Evolutionary conservation across 1,284 basidiomycete species (phyloP).

Genomic region (Cystobasidiaceae sp.): DNA sequence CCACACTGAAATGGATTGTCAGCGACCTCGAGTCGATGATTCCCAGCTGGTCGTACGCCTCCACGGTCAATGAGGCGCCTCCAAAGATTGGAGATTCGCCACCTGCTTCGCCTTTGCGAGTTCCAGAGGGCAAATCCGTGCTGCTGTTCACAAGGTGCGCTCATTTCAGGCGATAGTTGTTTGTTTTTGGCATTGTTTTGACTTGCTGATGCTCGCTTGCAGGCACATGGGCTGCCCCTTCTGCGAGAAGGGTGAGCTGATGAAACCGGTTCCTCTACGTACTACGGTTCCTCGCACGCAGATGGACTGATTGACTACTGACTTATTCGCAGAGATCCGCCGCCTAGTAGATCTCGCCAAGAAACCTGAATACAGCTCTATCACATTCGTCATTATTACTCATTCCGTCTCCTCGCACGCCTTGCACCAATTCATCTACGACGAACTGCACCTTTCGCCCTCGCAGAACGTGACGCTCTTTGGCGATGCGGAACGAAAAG

Average conservation of each 20-base stretch:
- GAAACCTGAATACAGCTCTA: background rate
- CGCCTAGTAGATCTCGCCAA: conserved; percentile 9
- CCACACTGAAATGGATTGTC: conserved; percentile 24
- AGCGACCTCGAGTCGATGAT: conserved; percentile 23
- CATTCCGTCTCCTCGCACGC: conserved; percentile 19
- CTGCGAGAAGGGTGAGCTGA: conserved; percentile 25
- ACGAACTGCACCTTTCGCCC: conserved; percentile 4
- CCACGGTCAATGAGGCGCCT: background rate
- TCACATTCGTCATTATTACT: conserved; percentile 28
- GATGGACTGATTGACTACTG: too few relatives aligned
- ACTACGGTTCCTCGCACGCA: too few relatives aligned
- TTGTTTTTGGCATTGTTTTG: too few relatives aligned
- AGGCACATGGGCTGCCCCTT: conserved; percentile 19
- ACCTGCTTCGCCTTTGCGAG: conserved; percentile 21
- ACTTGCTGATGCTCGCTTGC: background rate
- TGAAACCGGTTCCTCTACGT: too few relatives aligned
- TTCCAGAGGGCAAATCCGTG: conserved; percentile 13
- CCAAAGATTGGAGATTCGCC: conserved; percentile 13
- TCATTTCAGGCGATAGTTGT: background rate
- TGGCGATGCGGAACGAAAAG: conserved; percentile 25
- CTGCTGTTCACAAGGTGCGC: conserved; percentile 23
- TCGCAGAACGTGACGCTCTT: conserved; percentile 9
- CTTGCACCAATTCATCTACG: conserved; percentile 11
- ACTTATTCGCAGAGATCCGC: conserved; percentile 26
- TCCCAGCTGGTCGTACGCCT: conserved; percentile 19